Base-by-base conservation (phyloP, 495 filamentous ascomycete species). In the Xylaria flabelliformis region DNA sequence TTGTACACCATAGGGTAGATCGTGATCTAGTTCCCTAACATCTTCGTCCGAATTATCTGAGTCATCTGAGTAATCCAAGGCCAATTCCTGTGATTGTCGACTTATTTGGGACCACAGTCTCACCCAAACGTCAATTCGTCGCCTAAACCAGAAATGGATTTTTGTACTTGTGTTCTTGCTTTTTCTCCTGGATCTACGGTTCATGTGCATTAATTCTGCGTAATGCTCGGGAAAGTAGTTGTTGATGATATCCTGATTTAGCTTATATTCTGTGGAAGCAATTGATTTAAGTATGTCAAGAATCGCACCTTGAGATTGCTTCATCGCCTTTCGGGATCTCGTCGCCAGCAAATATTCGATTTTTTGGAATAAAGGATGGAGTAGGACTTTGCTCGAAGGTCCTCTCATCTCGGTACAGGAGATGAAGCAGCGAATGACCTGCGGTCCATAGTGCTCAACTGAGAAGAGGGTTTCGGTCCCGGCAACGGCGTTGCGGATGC, bases 361-460 rank as follows among this genome's bases (percentile, higher is more conserved):
- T 2, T 4, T 9, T 42, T 13, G 1, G 9, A 42, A 21, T 50
- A 50, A 50, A 50, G 4, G 13, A 50, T 1, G 15, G 17, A 53
- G 50, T 7, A 53, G n/a, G 50, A 53, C 4, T 53, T 24, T 24
- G 50, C 50, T 53, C 8, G 50, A 12, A 24, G 4, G n/a, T 15
- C 50, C 21, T 9, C 2, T 53, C 21, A 26, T 53, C n/a, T 53
- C 50, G 7, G 21, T n/a, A 21, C n/a, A 3, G 7, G 50, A 24
- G 3, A 53, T 24, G 10, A 53, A n/a, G 4, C 21, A 24, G n/a
- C 9, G n/a, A 24, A 53, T 53, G 0, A 53, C 2, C 50, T 53
- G 9, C 0, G 0, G 8, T 8, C 3, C 8, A 0, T 3, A 0
- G n/a, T 0, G 9, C 7, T 3, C 3, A 24, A 3, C 1, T 12